These are phyloP conservation scores for Excoecaria cochinchinensis DNA, from an alignment of 345 rosid species.

Conservation along the genomic window DNA sequence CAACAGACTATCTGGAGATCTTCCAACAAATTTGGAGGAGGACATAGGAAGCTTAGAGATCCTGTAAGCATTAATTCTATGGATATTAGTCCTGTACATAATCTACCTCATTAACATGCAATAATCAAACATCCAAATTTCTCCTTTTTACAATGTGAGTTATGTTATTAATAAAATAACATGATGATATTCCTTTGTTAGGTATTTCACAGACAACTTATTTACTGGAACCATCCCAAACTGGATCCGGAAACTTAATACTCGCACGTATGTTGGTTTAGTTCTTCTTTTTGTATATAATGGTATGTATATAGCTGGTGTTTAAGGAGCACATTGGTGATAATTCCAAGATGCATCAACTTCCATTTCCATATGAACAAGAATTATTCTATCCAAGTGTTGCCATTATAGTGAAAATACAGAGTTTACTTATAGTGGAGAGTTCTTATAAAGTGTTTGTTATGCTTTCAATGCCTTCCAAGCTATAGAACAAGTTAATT, in stretches of 20 bases:
- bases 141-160: not conserved
- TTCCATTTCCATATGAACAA: too few species aligned
- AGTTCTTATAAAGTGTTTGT: not conserved
- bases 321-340: not conserved
- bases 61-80: slow-evolving; percentile 4
- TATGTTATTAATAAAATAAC: not conserved
- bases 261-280: slow-evolving; percentile 4
- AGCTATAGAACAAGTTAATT: not conserved
- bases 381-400: not conserved
- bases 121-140: not conserved
- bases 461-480: not conserved
- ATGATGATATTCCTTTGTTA: not conserved
- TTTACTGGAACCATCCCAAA: slow-evolving; percentile 10
- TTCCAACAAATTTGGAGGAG: not conserved
- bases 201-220: slow-evolving; percentile 14
- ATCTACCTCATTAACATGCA: not conserved
- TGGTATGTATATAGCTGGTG: not conserved
- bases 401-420: not conserved
- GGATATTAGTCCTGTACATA: not conserved
- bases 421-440: not conserved
- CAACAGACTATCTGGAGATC: slow-evolving; percentile 10
- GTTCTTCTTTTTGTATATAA: not conserved
- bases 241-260: not conserved
- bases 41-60: not conserved
- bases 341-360: not conserved